These are phyloP conservation scores for Suillus brevipes DNA, from an alignment of 768 basidiomycete species.

Conservation along the genomic window DNA sequence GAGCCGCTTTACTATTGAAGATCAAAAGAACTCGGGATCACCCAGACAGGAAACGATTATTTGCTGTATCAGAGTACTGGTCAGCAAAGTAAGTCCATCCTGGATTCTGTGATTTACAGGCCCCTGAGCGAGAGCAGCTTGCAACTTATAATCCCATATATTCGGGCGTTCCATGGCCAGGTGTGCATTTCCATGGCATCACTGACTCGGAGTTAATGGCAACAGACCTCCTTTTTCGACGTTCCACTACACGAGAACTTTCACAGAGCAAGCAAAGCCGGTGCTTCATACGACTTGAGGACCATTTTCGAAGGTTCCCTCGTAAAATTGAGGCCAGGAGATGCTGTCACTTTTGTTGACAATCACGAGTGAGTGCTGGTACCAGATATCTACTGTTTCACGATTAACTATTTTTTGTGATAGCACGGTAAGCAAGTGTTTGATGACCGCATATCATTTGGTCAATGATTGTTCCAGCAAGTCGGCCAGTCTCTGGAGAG, in stretches of 20 bases:
- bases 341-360: constrained; percentile 89
- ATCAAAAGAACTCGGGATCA: constrained; percentile 50
- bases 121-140: constrained; percentile 35
- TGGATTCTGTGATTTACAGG: neutral
- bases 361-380: constrained; percentile 73
- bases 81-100: constrained; percentile 53
- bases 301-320: constrained; percentile 71
- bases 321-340: constrained; percentile 64
- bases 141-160: constrained; percentile 53
- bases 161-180: constrained; percentile 64
- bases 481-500: constrained; percentile 78
- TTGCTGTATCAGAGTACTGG: constrained; percentile 83
- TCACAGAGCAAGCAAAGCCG: constrained; percentile 68
- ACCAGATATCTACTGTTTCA: neutral
- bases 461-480: constrained; percentile 39
- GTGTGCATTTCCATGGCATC: constrained; percentile 36
- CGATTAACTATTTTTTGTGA: neutral
- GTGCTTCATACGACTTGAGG: constrained; percentile 72
- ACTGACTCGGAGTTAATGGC: constrained; percentile 3
- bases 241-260: constrained; percentile 88
- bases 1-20: constrained; percentile 32
- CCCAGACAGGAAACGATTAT: constrained; percentile 50
- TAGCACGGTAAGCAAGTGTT: constrained; percentile 57
- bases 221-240: constrained; percentile 86
- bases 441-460: neutral